Base-by-base conservation (phyloP, 345 rosid species). In the Rhodamnia rubescens region DNA sequence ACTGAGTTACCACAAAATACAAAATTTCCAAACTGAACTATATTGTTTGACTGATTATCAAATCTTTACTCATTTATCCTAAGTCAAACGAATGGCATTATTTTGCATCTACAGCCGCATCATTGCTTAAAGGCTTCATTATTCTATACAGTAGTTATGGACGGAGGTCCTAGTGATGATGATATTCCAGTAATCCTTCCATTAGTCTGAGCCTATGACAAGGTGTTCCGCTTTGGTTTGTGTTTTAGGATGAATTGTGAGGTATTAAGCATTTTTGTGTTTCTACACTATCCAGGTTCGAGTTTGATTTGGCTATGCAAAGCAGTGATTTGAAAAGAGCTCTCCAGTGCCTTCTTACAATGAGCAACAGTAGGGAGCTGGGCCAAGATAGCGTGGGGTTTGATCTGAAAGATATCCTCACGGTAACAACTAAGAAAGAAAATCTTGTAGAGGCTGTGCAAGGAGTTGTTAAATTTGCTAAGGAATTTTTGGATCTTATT, bases 301-400 rank as follows among this genome's bases (percentile, higher is more conserved):
- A 96, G 91, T 96, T 98, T 90, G 98, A 98, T 89, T 90, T 98
- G 88, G 99, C 99, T 74, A 95, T 98, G 98, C 95, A 96, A 90
- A 96, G 99, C 89, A 96, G 90, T 90, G 98, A 98, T 92, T 91
- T 95, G 88, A 98, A 95, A 95, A 98, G 99, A 91, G 99, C 99
- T 85, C 98, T 98, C 82, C 99, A 95, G 87, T 96, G 98, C 93
- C 98, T 98, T 85, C 91, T 96, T 84, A 96, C 96, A 29, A 94
- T 96, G 99, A 95, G 98, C 90, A 98, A 96, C 90, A 95, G 97
- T 90, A 92, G 92, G 89, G 99, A 98, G 92, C 91, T 98, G 84
- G 99, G 99, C 83, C 99, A 91, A 85, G 98, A 98, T 84, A 90
- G 92, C 85, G 84, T 89, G 10, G 93, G 98, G 83, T 93, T 94